These are phyloP conservation scores for Botrytis byssoidea DNA, from an alignment of 2,329 filamentous ascomycete species.

Conservation along the genomic window DNA sequence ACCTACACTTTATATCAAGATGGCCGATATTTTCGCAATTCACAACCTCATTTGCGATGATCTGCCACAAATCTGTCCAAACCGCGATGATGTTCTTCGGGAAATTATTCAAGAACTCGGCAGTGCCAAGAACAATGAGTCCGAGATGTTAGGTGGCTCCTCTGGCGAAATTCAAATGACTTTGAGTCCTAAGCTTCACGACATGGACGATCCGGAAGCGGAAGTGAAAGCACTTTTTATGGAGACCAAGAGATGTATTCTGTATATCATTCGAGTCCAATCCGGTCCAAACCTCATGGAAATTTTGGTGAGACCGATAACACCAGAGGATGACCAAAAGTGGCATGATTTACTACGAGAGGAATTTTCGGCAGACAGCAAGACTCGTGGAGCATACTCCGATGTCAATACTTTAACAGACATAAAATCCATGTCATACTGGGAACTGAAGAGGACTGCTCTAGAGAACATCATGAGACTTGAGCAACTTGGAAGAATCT, in stretches of 20 bases:
- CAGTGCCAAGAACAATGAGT: constrained; percentile 95
- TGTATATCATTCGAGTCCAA: constrained; percentile 97
- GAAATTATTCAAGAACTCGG: constrained; percentile 93
- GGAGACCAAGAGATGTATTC: constrained; percentile 94
- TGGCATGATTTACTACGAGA: constrained; percentile 81
- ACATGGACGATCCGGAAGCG: constrained; percentile 88
- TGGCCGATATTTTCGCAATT: constrained; percentile 94
- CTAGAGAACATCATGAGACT: constrained; percentile 91
- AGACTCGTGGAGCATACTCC: constrained; percentile 82
- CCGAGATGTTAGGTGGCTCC: constrained; percentile 82
- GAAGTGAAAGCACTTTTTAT: constrained; percentile 92
- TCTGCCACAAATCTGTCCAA: constrained; percentile 72
- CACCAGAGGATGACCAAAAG: constrained; percentile 80
- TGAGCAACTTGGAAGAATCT: constrained; percentile 84
- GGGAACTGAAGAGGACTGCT: constrained; percentile 87
- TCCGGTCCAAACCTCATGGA: constrained; percentile 90
- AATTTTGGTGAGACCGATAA: constrained; percentile 88
- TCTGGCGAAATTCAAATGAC: constrained; percentile 84
- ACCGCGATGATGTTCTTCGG: constrained; percentile 80
- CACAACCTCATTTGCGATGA: constrained; percentile 84
- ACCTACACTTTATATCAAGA: constrained; percentile 98
- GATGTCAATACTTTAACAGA: constrained; percentile 81
- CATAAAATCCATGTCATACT: constrained; percentile 84
- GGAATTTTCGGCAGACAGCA: constrained; percentile 69
- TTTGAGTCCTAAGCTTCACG: constrained; percentile 83